Conservation (phyloP, 2,329 filamentous ascomycete species). For the Fusarium oxysporum region DNA sequence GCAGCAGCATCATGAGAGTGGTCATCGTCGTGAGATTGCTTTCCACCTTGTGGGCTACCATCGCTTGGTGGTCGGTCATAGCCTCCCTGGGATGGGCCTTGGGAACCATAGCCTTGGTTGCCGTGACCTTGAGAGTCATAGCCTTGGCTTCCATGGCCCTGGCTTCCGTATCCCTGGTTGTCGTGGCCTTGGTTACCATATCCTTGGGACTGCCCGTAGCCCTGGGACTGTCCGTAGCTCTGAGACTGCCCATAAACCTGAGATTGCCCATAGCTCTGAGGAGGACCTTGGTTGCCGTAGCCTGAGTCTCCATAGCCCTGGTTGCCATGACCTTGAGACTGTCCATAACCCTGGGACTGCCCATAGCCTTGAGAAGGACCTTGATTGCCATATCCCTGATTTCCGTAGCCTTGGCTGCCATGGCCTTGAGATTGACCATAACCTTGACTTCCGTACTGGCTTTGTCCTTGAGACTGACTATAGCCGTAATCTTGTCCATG, state of each 20-base stretch:
- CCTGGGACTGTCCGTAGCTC: slow-evolving; percentile 1
- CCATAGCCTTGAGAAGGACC: slow-evolving; percentile 41
- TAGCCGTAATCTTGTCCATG: slow-evolving; percentile 43
- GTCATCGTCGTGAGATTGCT: not conserved
- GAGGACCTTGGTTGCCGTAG: not conserved
- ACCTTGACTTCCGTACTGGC: slow-evolving; percentile 8
- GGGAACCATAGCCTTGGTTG: not conserved
- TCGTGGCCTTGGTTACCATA: not conserved
- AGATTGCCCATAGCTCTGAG: slow-evolving; percentile 41
- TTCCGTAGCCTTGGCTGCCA: not conserved
- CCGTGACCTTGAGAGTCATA: not conserved
- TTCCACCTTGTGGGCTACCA: slow-evolving; percentile 2
- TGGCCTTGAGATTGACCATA: slow-evolving; percentile 7
- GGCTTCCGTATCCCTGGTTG: not conserved
- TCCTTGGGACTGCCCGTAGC: slow-evolving; percentile 1
- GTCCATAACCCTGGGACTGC: slow-evolving; percentile 2
- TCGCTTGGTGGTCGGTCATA: slow-evolving; percentile 1
- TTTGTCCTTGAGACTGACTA: slow-evolving; percentile 16
- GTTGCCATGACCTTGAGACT: not conserved
- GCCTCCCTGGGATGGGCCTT: slow-evolving; percentile 9
- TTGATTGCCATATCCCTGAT: not conserved
- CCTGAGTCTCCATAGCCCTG: not conserved
- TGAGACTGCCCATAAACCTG: slow-evolving; percentile 1
- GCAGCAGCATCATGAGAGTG: slow-evolving; percentile 14
- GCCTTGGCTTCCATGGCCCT: slow-evolving; percentile 40